Evolutionary conservation across 2,329 filamentous ascomycete genomes (phyloP).

Genomic region (Ascocoryne sarcoides): DNA sequence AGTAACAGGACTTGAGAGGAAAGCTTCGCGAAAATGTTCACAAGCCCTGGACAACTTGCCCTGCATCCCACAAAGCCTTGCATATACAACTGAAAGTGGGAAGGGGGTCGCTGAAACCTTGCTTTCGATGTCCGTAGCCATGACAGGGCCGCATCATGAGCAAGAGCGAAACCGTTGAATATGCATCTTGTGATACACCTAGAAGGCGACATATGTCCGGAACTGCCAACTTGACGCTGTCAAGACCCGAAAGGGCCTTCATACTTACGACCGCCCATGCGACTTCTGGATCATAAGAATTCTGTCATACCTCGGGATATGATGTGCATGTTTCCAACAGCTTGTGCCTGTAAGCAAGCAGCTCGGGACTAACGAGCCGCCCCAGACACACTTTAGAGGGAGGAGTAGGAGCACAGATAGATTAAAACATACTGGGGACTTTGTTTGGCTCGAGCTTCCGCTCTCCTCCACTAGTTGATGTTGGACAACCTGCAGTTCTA

Average conservation of each 20-base stretch:
- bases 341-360: constrained; percentile 13
- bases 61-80: constrained; percentile 22
- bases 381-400: constrained; percentile 5
- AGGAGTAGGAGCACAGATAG: constrained; percentile 18
- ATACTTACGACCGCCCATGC: too few relatives aligned
- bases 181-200: background rate
- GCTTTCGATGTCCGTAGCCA: constrained; percentile 9
- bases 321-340: constrained; percentile 23
- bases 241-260: too few relatives aligned
- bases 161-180: constrained; percentile 1
- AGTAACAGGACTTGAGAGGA: constrained; percentile 20
- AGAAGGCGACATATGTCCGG: constrained; percentile 1
- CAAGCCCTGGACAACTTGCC: constrained; percentile 17
- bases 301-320: constrained; percentile 20
- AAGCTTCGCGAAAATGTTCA: constrained; percentile 17
- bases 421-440: constrained; percentile 24
- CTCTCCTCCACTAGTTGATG: constrained; percentile 8
- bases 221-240: background rate
- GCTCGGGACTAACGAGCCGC: constrained; percentile 24
- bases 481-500: constrained; percentile 11
- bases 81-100: constrained; percentile 9
- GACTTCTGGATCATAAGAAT: constrained; percentile 12
- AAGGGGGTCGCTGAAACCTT: constrained; percentile 15
- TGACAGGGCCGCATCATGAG: constrained; percentile 9
- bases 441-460: constrained; percentile 11